Evolutionary conservation across 23 red algal genomes (phyloP), one percentile per base, ranked within the genome.

Genomic region (Cyanidium caldarium): DNA sequence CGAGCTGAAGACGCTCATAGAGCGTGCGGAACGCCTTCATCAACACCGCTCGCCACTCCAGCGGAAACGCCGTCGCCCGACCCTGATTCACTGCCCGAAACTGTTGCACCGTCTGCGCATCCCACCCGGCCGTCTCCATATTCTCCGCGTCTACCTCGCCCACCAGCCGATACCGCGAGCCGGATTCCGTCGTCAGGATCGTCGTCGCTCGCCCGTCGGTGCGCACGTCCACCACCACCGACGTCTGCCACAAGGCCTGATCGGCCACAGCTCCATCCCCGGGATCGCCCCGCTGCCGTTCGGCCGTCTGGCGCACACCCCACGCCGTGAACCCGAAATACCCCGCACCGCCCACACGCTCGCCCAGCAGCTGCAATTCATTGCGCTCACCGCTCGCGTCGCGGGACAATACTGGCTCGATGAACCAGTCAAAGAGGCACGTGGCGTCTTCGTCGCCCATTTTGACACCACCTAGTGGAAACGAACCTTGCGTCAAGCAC

Each of bases 381-480:
- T 28, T 5, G 7, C 21, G n/a, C 21, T 16, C 5, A 21, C 7
- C 21, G 5, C 23, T 28, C 7, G 7, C 51, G 51, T 61, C 51
- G 19, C 31, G n/a, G 31, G 51, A 5, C 19, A 61, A 28, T 16
- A 61, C 51, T 5, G 51, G 51, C 23, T 61, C 51, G 5, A 61
- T 16, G 51, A 61, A 61, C 51, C 51, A 61, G 51, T 61, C 51
- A 25, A 28, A 61, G 51, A 61, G n/a, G n/a, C n/a, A n/a, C n/a
- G n/a, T n/a, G n/a, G n/a, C n/a, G n/a, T n/a, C n/a, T n/a, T n/a
- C n/a, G n/a, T n/a, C n/a, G n/a, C n/a, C n/a, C n/a, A n/a, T n/a
- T n/a, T n/a, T n/a, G n/a, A n/a, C n/a, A n/a, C n/a, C n/a, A n/a
- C n/a, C n/a, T n/a, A n/a, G n/a, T n/a, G n/a, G n/a, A n/a, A n/a